Evolutionary conservation across 805 yeast genomes (phyloP).

Genomic region (Cyberlindnera lachancei): DNA sequence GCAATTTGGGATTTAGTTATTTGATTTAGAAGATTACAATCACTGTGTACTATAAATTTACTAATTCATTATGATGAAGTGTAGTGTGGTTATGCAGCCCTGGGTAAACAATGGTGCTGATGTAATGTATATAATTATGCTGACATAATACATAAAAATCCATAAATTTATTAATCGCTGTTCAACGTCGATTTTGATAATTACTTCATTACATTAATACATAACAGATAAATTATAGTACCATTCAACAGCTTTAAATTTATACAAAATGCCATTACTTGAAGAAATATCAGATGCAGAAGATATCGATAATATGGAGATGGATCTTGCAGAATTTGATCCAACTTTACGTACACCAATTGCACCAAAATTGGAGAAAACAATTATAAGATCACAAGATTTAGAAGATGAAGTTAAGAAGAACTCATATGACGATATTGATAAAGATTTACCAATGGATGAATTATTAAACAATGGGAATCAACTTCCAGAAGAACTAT

Average conservation of each 20-base stretch:
- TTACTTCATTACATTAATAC: too few relatives aligned
- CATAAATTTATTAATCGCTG: too few relatives aligned
- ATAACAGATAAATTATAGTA: too few relatives aligned
- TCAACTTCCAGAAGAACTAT: slow-evolving; percentile 43
- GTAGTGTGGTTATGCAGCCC: too few relatives aligned
- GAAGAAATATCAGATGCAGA: slow-evolving; percentile 75
- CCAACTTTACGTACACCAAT: slow-evolving; percentile 59
- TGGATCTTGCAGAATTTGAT: slow-evolving; percentile 90
- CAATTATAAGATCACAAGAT: slow-evolving; percentile 56
- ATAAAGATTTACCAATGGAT: slow-evolving; percentile 3
- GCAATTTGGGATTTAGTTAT: slow-evolving; percentile 64
- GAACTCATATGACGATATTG: slow-evolving; percentile 2
- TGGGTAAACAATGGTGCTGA: too few relatives aligned
- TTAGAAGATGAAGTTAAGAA: slow-evolving; percentile 19
- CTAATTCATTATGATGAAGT: too few relatives aligned
- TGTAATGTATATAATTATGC: too few relatives aligned
- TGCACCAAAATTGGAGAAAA: slow-evolving; percentile 61
- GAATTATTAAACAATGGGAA: slow-evolving; percentile 17
- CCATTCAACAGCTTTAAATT: too few relatives aligned
- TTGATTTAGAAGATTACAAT: too few relatives aligned
- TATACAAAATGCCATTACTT: slow-evolving; percentile 58
- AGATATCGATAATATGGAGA: slow-evolving; percentile 85
- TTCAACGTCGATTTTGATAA: too few relatives aligned
- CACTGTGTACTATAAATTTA: too few relatives aligned
- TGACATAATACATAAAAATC: too few relatives aligned